These are phyloP conservation scores for Aspergillus sp. DNA, from an alignment of 2,329 filamentous ascomycete species.

Conservation along the genomic window DNA sequence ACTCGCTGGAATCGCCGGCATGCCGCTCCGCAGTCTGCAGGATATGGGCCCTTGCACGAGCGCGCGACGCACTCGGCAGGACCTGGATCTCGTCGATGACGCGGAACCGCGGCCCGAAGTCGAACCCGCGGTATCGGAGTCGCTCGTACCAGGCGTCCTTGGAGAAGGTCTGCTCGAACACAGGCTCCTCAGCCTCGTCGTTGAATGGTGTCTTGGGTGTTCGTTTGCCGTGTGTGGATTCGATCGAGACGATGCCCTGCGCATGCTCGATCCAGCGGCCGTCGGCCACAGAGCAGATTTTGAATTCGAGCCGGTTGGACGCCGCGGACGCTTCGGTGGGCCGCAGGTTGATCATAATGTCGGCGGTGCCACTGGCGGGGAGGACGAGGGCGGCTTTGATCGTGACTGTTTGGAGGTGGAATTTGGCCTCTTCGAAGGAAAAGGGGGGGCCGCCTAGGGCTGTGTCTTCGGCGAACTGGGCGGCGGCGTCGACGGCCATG, in stretches of 20 bases:
- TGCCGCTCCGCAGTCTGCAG: not conserved
- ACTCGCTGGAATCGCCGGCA: not conserved
- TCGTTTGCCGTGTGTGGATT: not conserved
- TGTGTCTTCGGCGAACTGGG: not conserved
- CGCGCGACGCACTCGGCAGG: not conserved
- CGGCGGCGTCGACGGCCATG: not conserved
- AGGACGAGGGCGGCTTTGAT: not conserved
- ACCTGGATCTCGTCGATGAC: not conserved
- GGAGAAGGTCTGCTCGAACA: not conserved
- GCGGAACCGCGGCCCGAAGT: not conserved
- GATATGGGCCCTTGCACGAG: not conserved
- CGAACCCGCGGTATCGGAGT: not conserved
- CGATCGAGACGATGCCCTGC: not conserved
- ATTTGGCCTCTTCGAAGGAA: not conserved
- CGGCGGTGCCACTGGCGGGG: not conserved
- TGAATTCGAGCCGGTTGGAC: not conserved
- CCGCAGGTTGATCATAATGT: not conserved
- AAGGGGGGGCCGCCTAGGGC: not conserved
- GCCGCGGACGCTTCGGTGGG: not conserved
- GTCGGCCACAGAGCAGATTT: not conserved
- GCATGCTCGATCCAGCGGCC: not conserved
- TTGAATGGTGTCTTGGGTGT: not conserved
- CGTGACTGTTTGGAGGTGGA: not conserved
- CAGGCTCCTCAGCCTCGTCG: not conserved
- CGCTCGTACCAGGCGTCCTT: not conserved